These are phyloP conservation scores for Mariannaea sp. DNA, from an alignment of 2,329 filamentous ascomycete species.

Conservation along the genomic window DNA sequence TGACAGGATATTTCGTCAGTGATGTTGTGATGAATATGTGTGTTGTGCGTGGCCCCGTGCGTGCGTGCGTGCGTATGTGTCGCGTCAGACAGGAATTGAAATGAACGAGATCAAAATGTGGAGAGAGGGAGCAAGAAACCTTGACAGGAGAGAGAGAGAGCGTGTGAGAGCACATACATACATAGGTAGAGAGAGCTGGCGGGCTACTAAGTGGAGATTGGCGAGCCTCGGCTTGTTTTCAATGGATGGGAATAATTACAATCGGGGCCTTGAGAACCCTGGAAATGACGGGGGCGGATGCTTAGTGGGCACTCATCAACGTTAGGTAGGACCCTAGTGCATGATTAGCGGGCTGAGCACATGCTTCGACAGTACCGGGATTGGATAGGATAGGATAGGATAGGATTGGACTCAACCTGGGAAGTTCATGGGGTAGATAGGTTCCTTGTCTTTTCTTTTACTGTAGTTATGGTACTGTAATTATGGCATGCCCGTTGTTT, in stretches of 20 bases:
- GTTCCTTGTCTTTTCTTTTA: no score
- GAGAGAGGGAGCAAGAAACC: background rate
- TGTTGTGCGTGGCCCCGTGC: no score
- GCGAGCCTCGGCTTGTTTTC: constrained; percentile 9
- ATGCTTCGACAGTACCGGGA: background rate
- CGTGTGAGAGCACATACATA: no score
- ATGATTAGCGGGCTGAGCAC: background rate
- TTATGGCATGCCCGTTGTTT: no score
- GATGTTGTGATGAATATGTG: background rate
- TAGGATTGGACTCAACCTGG: no score
- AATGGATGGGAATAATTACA: background rate
- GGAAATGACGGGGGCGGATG: constrained; percentile 6
- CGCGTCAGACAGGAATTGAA: background rate
- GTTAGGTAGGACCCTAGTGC: no score
- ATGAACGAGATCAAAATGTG: background rate
- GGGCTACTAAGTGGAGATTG: constrained; percentile 6
- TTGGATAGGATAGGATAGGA: background rate
- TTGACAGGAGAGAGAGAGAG: constrained; percentile 1
- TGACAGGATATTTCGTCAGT: background rate
- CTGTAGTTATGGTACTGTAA: no score
- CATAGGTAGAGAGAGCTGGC: background rate
- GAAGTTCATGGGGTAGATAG: no score
- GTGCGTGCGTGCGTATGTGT: background rate
- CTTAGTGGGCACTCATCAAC: background rate
- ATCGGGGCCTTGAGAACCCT: background rate